Evolutionary conservation across 2,329 filamentous ascomycete species (phyloP).

Genomic region (Diplodia seriata): DNA sequence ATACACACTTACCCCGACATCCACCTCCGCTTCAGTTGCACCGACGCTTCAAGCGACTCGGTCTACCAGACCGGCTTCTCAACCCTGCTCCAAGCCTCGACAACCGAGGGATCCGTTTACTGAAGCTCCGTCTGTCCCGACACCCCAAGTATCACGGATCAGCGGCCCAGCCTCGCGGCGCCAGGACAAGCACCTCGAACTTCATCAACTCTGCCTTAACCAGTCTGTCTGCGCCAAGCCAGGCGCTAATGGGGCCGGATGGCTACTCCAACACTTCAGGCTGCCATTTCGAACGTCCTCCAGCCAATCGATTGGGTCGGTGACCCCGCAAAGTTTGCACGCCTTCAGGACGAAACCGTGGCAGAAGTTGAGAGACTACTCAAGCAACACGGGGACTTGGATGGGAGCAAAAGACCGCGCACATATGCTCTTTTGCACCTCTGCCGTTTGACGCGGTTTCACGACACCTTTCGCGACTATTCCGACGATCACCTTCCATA

Average conservation of each 20-base stretch:
- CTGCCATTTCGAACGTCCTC: not conserved
- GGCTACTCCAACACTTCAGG: not conserved
- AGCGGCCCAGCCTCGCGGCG: not conserved
- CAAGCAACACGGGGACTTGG: not conserved
- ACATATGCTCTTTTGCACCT: not conserved
- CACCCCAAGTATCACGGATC: not conserved
- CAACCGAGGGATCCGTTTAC: too few relatives aligned
- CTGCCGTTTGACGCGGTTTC: not conserved
- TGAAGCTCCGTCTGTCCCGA: not conserved
- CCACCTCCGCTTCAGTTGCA: not conserved
- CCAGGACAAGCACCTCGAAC: not conserved
- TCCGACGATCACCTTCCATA: not conserved
- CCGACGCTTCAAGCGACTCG: too few relatives aligned
- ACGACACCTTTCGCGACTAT: not conserved
- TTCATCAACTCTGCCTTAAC: too few relatives aligned
- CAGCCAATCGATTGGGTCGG: not conserved
- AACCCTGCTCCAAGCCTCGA: not conserved
- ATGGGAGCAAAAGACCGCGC: not conserved
- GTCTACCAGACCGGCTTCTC: not conserved
- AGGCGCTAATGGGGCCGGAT: not conserved
- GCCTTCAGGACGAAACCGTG: not conserved
- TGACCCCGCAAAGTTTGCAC: not conserved
- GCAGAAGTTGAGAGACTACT: not conserved
- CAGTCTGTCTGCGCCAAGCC: too few relatives aligned
- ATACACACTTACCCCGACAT: not conserved